Percentiles rank a stretch among this genome's conserved stretches.
Conservation (phyloP, 306 rosid genomes). For the Medicago lupulina region DNA sequence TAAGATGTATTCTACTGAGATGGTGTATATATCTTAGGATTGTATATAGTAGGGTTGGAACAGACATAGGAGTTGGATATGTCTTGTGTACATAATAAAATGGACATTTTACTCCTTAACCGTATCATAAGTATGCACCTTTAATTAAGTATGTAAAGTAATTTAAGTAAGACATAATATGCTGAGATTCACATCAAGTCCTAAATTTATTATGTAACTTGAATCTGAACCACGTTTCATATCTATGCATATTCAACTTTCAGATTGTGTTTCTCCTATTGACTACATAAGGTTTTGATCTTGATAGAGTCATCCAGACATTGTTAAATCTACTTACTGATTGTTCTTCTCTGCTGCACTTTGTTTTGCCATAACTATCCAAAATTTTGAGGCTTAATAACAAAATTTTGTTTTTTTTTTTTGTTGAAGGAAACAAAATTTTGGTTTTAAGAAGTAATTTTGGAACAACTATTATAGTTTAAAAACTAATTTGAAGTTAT, state of each 20-base stretch:
- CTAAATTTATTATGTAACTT: too few species aligned
- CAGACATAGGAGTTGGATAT: constrained; percentile 23
- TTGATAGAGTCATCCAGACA: background rate
- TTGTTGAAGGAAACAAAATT: too few species aligned
- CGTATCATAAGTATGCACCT: too few species aligned
- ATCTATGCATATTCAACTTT: background rate
- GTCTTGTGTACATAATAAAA: constrained; percentile 37
- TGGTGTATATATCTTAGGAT: constrained; percentile 28
- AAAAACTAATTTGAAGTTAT: background rate
- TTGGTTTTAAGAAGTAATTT: background rate
- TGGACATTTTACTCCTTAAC: constrained; percentile 7
- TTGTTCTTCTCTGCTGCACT: background rate
- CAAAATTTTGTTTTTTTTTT: too few species aligned
- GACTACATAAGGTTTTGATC: background rate
- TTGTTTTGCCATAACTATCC: background rate
- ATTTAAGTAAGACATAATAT: background rate
- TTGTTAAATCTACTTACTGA: background rate
- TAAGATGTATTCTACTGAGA: constrained; percentile 48
- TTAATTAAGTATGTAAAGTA: background rate
- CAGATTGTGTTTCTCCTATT: too few species aligned
- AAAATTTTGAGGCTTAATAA: background rate
- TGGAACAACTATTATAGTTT: background rate
- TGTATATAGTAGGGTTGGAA: constrained; percentile 19
- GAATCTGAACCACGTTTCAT: background rate
- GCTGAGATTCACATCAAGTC: constrained; percentile 7